phyloP scores from a whole-genome alignment of 1,139 yeast genomes.

The Debaryomycetaceae sp. region DNA sequence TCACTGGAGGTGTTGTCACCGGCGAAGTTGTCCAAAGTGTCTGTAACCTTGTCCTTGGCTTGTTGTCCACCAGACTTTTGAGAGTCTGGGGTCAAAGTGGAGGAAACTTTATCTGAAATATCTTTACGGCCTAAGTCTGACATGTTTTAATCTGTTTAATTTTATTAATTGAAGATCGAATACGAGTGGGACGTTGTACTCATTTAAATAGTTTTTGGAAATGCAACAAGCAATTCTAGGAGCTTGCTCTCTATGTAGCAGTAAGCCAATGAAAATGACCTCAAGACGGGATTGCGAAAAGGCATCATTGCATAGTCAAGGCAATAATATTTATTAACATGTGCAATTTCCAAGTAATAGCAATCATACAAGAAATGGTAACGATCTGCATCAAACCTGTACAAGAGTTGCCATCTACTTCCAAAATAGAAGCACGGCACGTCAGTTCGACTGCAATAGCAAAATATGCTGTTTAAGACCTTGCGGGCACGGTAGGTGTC shows the following conservation, averaged over 20 bases:
- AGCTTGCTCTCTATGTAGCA: too few relatives aligned
- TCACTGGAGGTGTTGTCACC: constrained; percentile 31
- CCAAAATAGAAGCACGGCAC: not conserved
- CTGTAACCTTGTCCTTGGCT: constrained; percentile 36
- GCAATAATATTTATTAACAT: too few relatives aligned
- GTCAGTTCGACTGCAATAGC: not conserved
- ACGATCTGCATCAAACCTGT: too few relatives aligned
- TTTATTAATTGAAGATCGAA: not conserved
- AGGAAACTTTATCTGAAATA: constrained; percentile 36
- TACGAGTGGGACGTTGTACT: not conserved
- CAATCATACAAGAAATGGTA: too few relatives aligned
- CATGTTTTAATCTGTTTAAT: constrained; percentile 17
- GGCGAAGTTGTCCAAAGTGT: constrained; percentile 31
- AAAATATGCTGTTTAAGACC: too few relatives aligned
- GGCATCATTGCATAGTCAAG: too few relatives aligned
- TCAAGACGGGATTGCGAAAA: too few relatives aligned
- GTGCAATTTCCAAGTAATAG: too few relatives aligned
- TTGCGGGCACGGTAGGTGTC: too few relatives aligned
- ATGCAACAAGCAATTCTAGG: not conserved
- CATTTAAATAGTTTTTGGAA: constrained; percentile 1
- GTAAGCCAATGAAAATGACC: too few relatives aligned
- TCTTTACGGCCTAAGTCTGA: constrained; percentile 47
- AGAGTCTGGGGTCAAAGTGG: constrained; percentile 40
- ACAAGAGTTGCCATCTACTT: not conserved
- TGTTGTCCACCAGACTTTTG: constrained; percentile 38